Evolutionary conservation across 2,329 filamentous ascomycete species (phyloP), one percentile per base, ranked within the genome.

Genomic region (Mycogone perniciosa): DNA sequence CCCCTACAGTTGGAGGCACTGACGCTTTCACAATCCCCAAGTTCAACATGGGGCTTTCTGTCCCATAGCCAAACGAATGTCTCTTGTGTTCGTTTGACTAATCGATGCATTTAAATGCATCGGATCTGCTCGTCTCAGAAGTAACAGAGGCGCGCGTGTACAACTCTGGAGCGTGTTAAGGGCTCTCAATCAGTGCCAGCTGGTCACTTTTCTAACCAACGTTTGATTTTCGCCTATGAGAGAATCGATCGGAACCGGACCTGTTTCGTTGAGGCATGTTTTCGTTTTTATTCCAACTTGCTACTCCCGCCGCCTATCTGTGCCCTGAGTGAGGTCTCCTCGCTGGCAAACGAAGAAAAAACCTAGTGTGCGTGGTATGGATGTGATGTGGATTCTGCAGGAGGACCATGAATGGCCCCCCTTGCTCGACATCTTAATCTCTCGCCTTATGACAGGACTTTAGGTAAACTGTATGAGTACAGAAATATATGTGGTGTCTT

Each of bases 81-180:
- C 9, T 27, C 33, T 35, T 35, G 33, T 8, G 7, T 35, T 11
- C 11, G 7, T 35, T 29, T 35, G 37, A 26, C 34, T 44, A 31
- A 41, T 44, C 30, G 50, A 10, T 48, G 51, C 51, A 52, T 44
- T 44, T 50, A 46, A 30, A 38, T 48, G 49, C 49, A 38, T 38
- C 50, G 39, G 38, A 40, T 38, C 44, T 51, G 48, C 53, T 54
- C 40, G 48, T 50, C 49, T 57, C 50, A 40, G 31, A 33, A 41
- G 13, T 27, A 33, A 44, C 27, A 52, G 52, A 43, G 54, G 46
- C 54, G 44, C 44, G 29, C 56, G 52, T 59, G 60, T 61, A 64
- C 52, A 56, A 61, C 52, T 57, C 56, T 51, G 45, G 46, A 59
- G 57, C 52, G 33, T 40, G 34, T 44, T 47, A 48, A 46, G 29